Conservation (phyloP, 225 moss, liverwort and hornwort species). For the Marchantia paleacea region DNA sequence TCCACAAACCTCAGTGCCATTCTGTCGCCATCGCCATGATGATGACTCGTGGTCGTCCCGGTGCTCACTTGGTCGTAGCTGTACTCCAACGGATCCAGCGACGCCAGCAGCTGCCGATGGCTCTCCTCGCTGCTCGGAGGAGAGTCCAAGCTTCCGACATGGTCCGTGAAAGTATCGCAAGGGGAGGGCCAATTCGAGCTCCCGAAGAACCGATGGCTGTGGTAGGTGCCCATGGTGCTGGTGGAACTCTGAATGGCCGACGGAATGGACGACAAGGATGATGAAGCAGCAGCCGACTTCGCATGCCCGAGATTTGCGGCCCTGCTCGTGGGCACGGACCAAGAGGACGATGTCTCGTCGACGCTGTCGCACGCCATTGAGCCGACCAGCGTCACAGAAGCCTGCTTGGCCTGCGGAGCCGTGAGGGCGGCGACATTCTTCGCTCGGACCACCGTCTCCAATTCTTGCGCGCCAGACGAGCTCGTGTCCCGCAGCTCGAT, state of each 20-base stretch:
- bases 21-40: not conserved
- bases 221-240: not conserved
- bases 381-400: not conserved
- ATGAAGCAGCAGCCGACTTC: not conserved
- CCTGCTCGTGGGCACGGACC: not conserved
- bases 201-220: not conserved
- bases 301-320: not conserved
- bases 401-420: slow-evolving; percentile 3
- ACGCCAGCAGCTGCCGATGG: slow-evolving; percentile 14
- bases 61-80: not conserved
- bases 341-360: not conserved
- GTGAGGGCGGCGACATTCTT: not conserved
- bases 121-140: not conserved
- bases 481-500: slow-evolving; percentile 2
- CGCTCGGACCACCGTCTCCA: not conserved
- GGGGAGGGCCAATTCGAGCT: not conserved
- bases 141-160: slow-evolving; percentile 1
- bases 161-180: not conserved
- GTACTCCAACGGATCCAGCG: not conserved
- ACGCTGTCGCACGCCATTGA: not conserved
- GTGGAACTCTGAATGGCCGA: not conserved
- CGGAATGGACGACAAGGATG: not conserved
- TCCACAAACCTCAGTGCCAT: not conserved
- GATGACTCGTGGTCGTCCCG: not conserved
- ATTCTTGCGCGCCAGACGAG: not conserved